phyloP scores from a whole-genome alignment of 345 rosid genomes.

The Salix arbutifolia region DNA sequence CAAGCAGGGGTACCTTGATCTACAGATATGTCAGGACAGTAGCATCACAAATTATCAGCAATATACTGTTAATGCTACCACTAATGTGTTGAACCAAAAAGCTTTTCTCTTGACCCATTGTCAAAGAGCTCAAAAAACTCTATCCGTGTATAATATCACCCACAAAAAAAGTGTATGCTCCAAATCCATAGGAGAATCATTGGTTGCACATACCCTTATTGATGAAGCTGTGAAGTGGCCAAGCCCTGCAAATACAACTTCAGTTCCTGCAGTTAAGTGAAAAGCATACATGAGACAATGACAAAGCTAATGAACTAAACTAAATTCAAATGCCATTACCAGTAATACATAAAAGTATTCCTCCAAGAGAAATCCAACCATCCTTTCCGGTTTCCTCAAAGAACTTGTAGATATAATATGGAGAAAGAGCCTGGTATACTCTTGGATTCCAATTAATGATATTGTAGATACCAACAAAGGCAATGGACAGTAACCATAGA shows the following conservation, averaged over 20 bases:
- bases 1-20: neutral
- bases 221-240: constrained; percentile 78
- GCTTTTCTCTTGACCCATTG: neutral
- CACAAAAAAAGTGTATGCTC: neutral
- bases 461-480: constrained; percentile 66
- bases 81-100: neutral
- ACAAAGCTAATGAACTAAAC: constrained; percentile 3
- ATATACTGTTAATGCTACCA: neutral
- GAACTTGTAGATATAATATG: constrained; percentile 62
- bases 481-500: constrained; percentile 69
- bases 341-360: constrained; percentile 70
- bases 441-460: constrained; percentile 77
- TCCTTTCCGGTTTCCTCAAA: constrained; percentile 63
- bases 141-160: neutral
- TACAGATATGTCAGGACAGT: too few relatives aligned
- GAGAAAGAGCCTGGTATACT: constrained; percentile 74
- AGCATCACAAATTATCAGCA: neutral
- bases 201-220: constrained; percentile 52
- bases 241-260: constrained; percentile 69
- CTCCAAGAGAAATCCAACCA: constrained; percentile 88
- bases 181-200: neutral
- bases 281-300: constrained; percentile 21
- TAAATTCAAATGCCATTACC: constrained; percentile 41
- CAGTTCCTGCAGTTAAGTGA: constrained; percentile 62
- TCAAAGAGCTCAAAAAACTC: neutral